phyloP scores from a whole-genome alignment of 208 protist genomes.

The Leishmania turanica region DNA sequence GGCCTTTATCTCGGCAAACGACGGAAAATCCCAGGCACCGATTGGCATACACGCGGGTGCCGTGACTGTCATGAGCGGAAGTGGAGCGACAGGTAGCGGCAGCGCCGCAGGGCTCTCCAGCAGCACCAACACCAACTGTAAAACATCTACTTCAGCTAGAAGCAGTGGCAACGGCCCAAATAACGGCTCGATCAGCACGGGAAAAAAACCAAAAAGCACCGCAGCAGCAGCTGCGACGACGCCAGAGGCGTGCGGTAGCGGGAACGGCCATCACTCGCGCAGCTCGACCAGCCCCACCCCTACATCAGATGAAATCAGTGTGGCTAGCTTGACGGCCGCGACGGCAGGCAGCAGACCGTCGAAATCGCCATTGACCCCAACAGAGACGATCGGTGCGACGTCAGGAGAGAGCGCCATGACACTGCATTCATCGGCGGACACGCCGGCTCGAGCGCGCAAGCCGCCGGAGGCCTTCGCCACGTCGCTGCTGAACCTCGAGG shows the following conservation, averaged over 20 bases:
- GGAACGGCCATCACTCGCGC: neutral
- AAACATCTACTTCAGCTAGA: neutral
- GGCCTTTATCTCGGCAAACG: neutral
- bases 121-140: slow-evolving; percentile 8
- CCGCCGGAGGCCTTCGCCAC: slow-evolving; percentile 5
- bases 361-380: neutral
- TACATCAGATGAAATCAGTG: neutral
- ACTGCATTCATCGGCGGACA: neutral
- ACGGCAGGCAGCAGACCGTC: neutral
- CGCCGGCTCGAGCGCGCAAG: neutral
- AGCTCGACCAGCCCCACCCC: neutral
- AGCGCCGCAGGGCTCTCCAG: neutral
- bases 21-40: neutral
- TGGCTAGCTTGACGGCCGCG: neutral
- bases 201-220: neutral
- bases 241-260: neutral
- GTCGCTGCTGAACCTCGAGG: slow-evolving; percentile 67
- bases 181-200: neutral
- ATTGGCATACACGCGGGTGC: neutral
- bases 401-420: neutral
- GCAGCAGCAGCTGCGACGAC: neutral
- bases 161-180: slow-evolving; percentile 1
- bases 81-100: neutral
- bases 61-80: neutral
- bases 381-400: neutral